These are phyloP conservation scores for Fusarium begoniae DNA, from an alignment of 2,329 filamentous ascomycete species.

Conservation along the genomic window DNA sequence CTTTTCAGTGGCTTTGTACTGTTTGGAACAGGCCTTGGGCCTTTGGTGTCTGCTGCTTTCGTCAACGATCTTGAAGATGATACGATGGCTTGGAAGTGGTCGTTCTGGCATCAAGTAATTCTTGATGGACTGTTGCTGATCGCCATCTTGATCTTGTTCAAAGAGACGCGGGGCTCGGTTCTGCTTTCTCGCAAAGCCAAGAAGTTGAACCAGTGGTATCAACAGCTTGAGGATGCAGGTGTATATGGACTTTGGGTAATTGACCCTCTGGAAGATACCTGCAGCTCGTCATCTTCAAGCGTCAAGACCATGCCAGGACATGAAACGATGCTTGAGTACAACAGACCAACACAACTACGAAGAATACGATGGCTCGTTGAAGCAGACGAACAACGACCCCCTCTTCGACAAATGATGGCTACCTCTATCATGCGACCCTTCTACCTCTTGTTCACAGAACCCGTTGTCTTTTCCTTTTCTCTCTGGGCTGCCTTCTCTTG, in stretches of 20 bases:
- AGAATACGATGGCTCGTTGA: slow-evolving; percentile 83
- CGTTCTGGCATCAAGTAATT: slow-evolving; percentile 88
- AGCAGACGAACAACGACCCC: slow-evolving; percentile 78
- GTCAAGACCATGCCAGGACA: slow-evolving; percentile 24
- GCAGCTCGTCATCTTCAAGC: slow-evolving; percentile 35
- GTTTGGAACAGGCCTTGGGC: slow-evolving; percentile 81
- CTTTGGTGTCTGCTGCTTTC: slow-evolving; percentile 76
- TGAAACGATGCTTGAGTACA: slow-evolving; percentile 7
- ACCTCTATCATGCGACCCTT: slow-evolving; percentile 83
- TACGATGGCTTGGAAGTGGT: slow-evolving; percentile 77
- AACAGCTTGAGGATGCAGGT: slow-evolving; percentile 72
- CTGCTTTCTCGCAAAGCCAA: slow-evolving; percentile 79
- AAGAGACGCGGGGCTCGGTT: slow-evolving; percentile 84
- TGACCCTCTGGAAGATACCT: slow-evolving; percentile 6
- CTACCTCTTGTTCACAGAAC: slow-evolving; percentile 77
- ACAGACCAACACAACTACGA: slow-evolving; percentile 23
- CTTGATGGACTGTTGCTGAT: slow-evolving; percentile 67
- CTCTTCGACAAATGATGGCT: slow-evolving; percentile 73
- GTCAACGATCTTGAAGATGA: slow-evolving; percentile 63
- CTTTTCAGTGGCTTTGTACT: slow-evolving; percentile 84
- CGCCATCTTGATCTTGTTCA: slow-evolving; percentile 74
- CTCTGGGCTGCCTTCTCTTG: slow-evolving; percentile 91
- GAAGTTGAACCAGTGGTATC: slow-evolving; percentile 81
- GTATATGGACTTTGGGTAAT: slow-evolving; percentile 58
- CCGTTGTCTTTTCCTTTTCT: slow-evolving; percentile 86